phyloP scores from a whole-genome alignment of 768 basidiomycete species.

The Hortiboletus campestris region DNA sequence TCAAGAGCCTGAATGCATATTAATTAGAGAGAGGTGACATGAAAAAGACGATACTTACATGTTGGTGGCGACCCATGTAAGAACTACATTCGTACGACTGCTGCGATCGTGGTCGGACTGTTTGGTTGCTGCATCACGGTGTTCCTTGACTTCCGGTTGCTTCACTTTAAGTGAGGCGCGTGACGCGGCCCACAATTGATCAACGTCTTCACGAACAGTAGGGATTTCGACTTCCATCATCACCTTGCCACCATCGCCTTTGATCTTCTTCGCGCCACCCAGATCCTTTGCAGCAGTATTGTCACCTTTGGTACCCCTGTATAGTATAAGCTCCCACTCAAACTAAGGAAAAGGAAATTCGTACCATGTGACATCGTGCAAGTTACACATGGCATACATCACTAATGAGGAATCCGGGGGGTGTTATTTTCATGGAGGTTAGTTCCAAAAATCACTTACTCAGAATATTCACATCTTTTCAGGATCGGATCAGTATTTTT shows the following conservation, averaged over 20 bases:
- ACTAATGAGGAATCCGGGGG: slow-evolving; percentile 36
- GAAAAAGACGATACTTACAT: slow-evolving; percentile 48
- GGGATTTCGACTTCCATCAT: slow-evolving; percentile 85
- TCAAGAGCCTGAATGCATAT: slow-evolving; percentile 51
- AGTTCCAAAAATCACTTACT: slow-evolving; percentile 40
- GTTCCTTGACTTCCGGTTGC: slow-evolving; percentile 71
- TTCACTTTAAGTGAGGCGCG: slow-evolving; percentile 65
- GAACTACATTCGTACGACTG: slow-evolving; percentile 80
- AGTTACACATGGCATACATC: slow-evolving; percentile 94
- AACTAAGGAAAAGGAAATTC: slow-evolving; percentile 1
- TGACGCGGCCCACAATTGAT: slow-evolving; percentile 81
- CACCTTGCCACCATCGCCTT: slow-evolving; percentile 80
- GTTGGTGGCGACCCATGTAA: slow-evolving; percentile 82
- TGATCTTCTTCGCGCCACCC: slow-evolving; percentile 87
- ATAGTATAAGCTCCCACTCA: slow-evolving; percentile 2
- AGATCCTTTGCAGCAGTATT: slow-evolving; percentile 86
- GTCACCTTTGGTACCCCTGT: slow-evolving; percentile 88
- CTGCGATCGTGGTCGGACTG: slow-evolving; percentile 84
- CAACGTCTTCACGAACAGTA: slow-evolving; percentile 81
- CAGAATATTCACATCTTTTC: slow-evolving; percentile 72
- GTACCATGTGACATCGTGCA: slow-evolving; percentile 83
- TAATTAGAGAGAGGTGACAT: background rate
- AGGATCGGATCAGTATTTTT: slow-evolving; percentile 8
- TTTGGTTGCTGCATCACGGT: slow-evolving; percentile 85
- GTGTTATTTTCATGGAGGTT: background rate